Conservation (phyloP, 2,329 filamentous ascomycete species). For the Ceratocystis variospora region DNA sequence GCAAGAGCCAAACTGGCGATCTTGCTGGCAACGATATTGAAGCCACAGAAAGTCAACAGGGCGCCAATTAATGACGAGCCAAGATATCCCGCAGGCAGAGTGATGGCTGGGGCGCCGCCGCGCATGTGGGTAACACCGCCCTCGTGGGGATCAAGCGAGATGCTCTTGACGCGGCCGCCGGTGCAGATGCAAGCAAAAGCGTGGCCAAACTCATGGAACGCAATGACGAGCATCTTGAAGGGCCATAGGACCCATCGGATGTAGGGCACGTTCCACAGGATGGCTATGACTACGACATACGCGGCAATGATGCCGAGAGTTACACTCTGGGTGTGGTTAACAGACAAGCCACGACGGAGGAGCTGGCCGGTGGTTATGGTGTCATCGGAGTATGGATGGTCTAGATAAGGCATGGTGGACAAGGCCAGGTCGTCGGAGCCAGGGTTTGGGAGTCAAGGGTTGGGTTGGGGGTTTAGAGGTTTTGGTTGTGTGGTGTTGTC, state of each 20-base stretch:
- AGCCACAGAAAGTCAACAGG: slow-evolving; percentile 64
- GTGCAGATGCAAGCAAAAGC: slow-evolving; percentile 59
- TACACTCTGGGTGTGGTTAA: slow-evolving; percentile 48
- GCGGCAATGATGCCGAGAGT: slow-evolving; percentile 57
- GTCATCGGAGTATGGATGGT: slow-evolving; percentile 3
- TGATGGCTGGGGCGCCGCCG: slow-evolving; percentile 56
- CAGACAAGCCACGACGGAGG: slow-evolving; percentile 15
- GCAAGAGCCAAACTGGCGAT: slow-evolving; percentile 60
- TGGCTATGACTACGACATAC: slow-evolving; percentile 59
- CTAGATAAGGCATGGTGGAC: slow-evolving; percentile 8
- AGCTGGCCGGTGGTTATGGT: not conserved
- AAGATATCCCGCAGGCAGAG: slow-evolving; percentile 63
- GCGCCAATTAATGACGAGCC: slow-evolving; percentile 66
- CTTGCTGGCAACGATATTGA: slow-evolving; percentile 69
- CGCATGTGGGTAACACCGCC: slow-evolving; percentile 67
- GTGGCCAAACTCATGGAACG: slow-evolving; percentile 70
- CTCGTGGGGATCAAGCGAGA: slow-evolving; percentile 43
- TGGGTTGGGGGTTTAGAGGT: not conserved
- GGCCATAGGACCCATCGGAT: slow-evolving; percentile 64
- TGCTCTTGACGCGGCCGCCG: slow-evolving; percentile 59
- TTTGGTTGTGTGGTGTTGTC: too few species aligned
- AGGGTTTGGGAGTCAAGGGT: not conserved
- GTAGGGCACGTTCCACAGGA: slow-evolving; percentile 69
- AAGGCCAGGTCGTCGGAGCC: not conserved
- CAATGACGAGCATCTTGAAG: slow-evolving; percentile 79